Evolutionary conservation across 2,329 filamentous ascomycete genomes (phyloP).

Genomic region (Keithomyces neogunnii): DNA sequence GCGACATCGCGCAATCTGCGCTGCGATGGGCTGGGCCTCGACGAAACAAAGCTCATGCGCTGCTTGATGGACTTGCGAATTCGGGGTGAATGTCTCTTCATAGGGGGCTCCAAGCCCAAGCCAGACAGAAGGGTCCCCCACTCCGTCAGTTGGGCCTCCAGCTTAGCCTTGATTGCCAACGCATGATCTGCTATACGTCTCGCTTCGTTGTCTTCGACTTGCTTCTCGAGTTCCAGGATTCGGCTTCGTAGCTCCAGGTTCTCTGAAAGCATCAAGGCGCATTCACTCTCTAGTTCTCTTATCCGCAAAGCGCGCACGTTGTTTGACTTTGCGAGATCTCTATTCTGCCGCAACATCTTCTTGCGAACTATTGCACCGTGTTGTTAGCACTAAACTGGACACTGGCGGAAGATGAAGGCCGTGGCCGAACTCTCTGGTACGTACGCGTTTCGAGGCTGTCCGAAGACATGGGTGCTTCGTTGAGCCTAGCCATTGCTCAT

Average conservation of each 20-base stretch:
- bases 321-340: slow-evolving; percentile 73
- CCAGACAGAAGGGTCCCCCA: slow-evolving; percentile 58
- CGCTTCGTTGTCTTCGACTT: slow-evolving; percentile 53
- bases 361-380: slow-evolving; percentile 53
- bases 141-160: slow-evolving; percentile 66
- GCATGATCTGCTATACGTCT: slow-evolving; percentile 57
- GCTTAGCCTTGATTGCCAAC: slow-evolving; percentile 57
- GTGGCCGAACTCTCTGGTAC: slow-evolving; percentile 22
- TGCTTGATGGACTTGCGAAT: slow-evolving; percentile 31
- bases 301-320: slow-evolving; percentile 71
- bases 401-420: neutral
- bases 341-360: slow-evolving; percentile 74
- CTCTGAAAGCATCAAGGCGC: slow-evolving; percentile 65
- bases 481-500: slow-evolving; percentile 68
- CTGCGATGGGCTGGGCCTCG: slow-evolving; percentile 40
- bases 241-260: slow-evolving; percentile 67
- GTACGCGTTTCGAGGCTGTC: slow-evolving; percentile 65
- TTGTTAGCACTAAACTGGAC: neutral
- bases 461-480: slow-evolving; percentile 60
- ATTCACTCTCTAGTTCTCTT: slow-evolving; percentile 67
- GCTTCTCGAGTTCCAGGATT: slow-evolving; percentile 60
- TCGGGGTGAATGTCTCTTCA: slow-evolving; percentile 35
- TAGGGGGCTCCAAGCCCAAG: slow-evolving; percentile 53
- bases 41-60: slow-evolving; percentile 30
- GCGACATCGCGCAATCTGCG: slow-evolving; percentile 49